phyloP scores from a whole-genome alignment of 1,139 yeast genomes.

The Hansenula lynferdii region DNA sequence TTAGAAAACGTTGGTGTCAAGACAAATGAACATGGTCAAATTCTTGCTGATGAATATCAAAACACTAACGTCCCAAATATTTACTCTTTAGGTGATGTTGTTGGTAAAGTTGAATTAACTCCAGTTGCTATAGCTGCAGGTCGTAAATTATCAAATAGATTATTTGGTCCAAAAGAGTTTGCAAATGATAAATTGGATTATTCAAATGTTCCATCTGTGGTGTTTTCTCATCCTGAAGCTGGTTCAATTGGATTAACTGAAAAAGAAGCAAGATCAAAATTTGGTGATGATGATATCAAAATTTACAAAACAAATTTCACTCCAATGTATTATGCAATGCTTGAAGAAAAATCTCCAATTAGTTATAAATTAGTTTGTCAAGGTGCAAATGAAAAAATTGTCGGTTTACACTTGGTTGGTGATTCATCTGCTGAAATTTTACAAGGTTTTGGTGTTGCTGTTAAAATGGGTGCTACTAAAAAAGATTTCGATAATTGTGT shows the following conservation, averaged over 20 bases:
- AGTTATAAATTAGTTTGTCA: slow-evolving; percentile 76
- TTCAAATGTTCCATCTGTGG: slow-evolving; percentile 80
- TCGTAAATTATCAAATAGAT: slow-evolving; percentile 83
- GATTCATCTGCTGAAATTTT: slow-evolving; percentile 86
- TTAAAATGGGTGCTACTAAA: slow-evolving; percentile 98
- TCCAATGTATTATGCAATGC: slow-evolving; percentile 91
- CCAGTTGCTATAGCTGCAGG: slow-evolving; percentile 99
- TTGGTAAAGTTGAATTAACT: slow-evolving; percentile 87
- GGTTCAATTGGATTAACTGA: slow-evolving; percentile 90
- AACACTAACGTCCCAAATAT: slow-evolving; percentile 67
- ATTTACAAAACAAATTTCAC: slow-evolving; percentile 78
- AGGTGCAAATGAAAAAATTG: slow-evolving; percentile 86
- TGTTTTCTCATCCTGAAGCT: slow-evolving; percentile 96
- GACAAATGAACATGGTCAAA: slow-evolving; percentile 50
- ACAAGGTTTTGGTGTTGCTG: slow-evolving; percentile 97
- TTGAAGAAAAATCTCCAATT: slow-evolving; percentile 82
- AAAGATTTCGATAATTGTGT: slow-evolving; percentile 91
- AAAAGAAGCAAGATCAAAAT: slow-evolving; percentile 67
- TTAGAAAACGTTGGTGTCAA: slow-evolving; percentile 73
- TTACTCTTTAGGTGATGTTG: slow-evolving; percentile 89
- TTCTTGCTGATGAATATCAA: slow-evolving; percentile 84
- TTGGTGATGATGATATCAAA: slow-evolving; percentile 78
- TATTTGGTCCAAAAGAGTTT: slow-evolving; percentile 75
- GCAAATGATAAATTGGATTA: slow-evolving; percentile 75
- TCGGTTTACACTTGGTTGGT: slow-evolving; percentile 92